Evolutionary conservation across 768 basidiomycete species (phyloP), one percentile per base, ranked within the genome.

Genomic region (Pleurotus giganteus): DNA sequence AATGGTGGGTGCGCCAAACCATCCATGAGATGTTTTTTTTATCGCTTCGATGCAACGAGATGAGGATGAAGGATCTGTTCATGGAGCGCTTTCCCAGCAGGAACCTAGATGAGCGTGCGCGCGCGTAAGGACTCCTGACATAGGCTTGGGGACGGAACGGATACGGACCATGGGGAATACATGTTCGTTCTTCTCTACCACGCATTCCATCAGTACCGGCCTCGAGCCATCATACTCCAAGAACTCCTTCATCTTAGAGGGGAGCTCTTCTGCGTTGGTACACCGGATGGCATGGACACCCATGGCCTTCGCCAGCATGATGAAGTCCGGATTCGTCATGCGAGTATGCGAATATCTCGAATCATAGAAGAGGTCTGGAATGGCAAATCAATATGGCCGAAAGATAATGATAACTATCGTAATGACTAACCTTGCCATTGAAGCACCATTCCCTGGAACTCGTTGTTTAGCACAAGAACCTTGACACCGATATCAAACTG

Each of bases 401-500:
- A 17, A 43, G 31, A 13, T 47, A 19, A 19, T 36, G 17, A 43
- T 44, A 45, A 21, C 17, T 53, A 26, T 32, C 47, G 23, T 37
- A 37, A 12, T 9, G 17, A 66, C 79, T 47, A 56, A 93, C 92
- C 92, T 80, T 98, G 97, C 97, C 96, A 98, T 77, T 99, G 97
- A 28, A 92, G 75, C 11, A 98, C 97, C 97, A 99, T 99, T 53
- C 97, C 97, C 71, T 97, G 95, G 81, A 94, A 97, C 66, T 95
- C 93, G 71, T 97, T 98, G 78, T 97, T 96, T 63, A 98, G 71
- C 21, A 97, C 72, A 60, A 97, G 77, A 36, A 94, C 89, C 74
- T 99, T 99, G 66, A 98, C 93, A 56, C 97, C 96, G 59, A 99
- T 97, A 65, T 82, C 71, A 74, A 82, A 94, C 66, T 95, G 91